A percentile compares a stretch with the other conserved stretches of the same genome.
Conservation (phyloP, 106 monocot species). For the Dioscorea alata region DNA sequence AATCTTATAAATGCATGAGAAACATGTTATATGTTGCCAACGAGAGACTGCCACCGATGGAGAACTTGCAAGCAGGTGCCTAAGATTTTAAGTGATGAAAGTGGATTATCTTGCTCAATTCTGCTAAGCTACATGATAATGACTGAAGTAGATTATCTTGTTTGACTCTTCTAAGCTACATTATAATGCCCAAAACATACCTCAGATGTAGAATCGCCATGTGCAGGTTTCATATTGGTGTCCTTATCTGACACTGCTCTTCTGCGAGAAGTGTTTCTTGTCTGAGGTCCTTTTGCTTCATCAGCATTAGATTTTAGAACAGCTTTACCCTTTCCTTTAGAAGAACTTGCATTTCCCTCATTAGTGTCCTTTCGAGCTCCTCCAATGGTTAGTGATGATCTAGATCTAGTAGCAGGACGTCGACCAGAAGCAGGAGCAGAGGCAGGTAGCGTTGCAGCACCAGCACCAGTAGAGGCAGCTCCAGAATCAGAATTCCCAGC, state of each 20-base stretch:
- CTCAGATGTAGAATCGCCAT: slow-evolving; percentile 70
- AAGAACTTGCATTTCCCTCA: slow-evolving; percentile 50
- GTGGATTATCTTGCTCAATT: no score
- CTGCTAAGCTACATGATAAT: no score
- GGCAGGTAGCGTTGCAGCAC: slow-evolving; percentile 40
- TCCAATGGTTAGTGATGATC: slow-evolving; percentile 54
- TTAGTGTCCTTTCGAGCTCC: slow-evolving; percentile 46
- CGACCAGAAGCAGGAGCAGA: slow-evolving; percentile 44
- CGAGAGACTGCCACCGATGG: no score
- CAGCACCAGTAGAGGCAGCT: slow-evolving; percentile 30
- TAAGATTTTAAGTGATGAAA: no score
- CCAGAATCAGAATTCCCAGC: slow-evolving; percentile 53
- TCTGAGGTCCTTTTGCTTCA: slow-evolving; percentile 69
- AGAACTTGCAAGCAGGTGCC: no score
- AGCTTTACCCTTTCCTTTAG: slow-evolving; percentile 95
- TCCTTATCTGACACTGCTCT: slow-evolving; percentile 69
- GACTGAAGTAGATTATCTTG: no score
- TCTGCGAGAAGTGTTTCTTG: slow-evolving; percentile 76
- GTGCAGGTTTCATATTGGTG: slow-evolving; percentile 49
- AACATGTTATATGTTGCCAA: no score
- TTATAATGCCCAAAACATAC: slow-evolving; percentile 20
- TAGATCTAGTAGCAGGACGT: slow-evolving; percentile 70
- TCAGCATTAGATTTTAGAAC: slow-evolving; percentile 60
- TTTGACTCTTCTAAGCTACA: no score
- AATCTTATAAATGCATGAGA: no score